Percentiles rank a stretch among this genome's conserved stretches.
Conservation (phyloP, 495 filamentous ascomycete species). For the Neurospora sp. region DNA sequence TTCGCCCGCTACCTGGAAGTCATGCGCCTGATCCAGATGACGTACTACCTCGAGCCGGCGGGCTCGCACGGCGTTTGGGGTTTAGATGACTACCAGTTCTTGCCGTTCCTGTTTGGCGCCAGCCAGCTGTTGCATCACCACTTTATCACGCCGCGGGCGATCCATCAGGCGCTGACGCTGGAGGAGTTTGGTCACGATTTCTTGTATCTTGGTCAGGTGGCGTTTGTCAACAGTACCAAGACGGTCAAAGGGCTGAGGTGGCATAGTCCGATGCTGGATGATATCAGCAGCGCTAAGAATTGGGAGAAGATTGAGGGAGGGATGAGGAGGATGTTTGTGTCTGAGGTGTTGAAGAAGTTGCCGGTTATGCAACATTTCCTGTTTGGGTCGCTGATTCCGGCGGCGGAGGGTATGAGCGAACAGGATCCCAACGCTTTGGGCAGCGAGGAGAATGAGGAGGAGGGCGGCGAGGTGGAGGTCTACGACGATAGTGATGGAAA, state of each 20-base stretch:
- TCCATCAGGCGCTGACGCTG: constrained; percentile 75
- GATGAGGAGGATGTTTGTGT: constrained; percentile 93
- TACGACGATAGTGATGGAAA: constrained; percentile 51
- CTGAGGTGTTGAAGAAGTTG: constrained; percentile 84
- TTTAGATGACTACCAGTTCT: constrained; percentile 94
- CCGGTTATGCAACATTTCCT: constrained; percentile 98
- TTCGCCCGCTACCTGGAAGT: constrained; percentile 73
- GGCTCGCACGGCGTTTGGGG: constrained; percentile 97
- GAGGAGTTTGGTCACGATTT: constrained; percentile 78
- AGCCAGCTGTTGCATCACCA: constrained; percentile 80
- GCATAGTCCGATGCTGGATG: constrained; percentile 98
- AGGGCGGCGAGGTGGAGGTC: constrained; percentile 46
- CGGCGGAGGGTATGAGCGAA: constrained; percentile 68
- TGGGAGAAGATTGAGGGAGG: constrained; percentile 91
- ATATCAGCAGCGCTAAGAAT: constrained; percentile 83
- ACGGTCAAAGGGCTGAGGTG: constrained; percentile 90
- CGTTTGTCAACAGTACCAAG: constrained; percentile 92
- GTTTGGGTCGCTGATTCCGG: constrained; percentile 76
- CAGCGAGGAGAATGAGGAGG: constrained; percentile 38
- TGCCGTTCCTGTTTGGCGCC: constrained; percentile 90
- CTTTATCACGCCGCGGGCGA: constrained; percentile 74
- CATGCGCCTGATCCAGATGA: constrained; percentile 71
- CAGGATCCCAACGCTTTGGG: constrained; percentile 32
- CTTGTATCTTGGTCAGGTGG: constrained; percentile 84
- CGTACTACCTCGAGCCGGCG: constrained; percentile 91